A percentile compares a stretch with the other conserved stretches of the same genome.
phyloP scores from a whole-genome alignment of 2,329 filamentous ascomycete genomes.

The Trichoderma sp. region DNA sequence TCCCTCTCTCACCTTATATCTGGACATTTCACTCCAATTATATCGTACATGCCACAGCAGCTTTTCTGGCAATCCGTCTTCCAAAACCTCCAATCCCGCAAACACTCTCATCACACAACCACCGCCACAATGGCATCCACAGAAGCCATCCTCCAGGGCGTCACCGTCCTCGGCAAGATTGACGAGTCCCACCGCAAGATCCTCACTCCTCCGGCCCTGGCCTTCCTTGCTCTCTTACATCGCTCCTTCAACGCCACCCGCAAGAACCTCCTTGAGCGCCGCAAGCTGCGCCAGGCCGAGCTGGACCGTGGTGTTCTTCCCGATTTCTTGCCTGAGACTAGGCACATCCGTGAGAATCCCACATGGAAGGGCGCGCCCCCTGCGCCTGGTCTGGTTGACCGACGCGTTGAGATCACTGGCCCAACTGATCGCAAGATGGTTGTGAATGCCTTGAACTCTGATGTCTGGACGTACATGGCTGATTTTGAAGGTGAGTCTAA shows the following conservation, averaged over 20 bases:
- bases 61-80: background rate
- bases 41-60: background rate
- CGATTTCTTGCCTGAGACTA: conserved; percentile 95
- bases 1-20: background rate
- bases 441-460: conserved; percentile 91
- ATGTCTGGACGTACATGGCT: conserved; percentile 99
- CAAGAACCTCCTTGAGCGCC: conserved; percentile 85
- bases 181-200: conserved; percentile 84
- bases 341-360: conserved; percentile 89
- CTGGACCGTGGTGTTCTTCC: conserved; percentile 86
- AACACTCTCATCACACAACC: conserved; percentile 23
- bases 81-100: background rate
- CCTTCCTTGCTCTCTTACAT: conserved; percentile 93
- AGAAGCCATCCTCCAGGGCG: conserved; percentile 82
- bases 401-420: conserved; percentile 94
- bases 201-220: conserved; percentile 84
- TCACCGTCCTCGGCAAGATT: conserved; percentile 80
- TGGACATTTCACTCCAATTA: conserved; percentile 27
- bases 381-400: conserved; percentile 89
- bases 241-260: conserved; percentile 90
- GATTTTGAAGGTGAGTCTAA: conserved; percentile 83
- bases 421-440: conserved; percentile 99
- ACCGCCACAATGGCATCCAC: conserved; percentile 62
- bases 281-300: conserved; percentile 85
- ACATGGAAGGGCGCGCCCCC: conserved; percentile 92